Evolutionary conservation across 139 green algal genomes (phyloP).

Genomic region (Diplosphaera chodatii): DNA sequence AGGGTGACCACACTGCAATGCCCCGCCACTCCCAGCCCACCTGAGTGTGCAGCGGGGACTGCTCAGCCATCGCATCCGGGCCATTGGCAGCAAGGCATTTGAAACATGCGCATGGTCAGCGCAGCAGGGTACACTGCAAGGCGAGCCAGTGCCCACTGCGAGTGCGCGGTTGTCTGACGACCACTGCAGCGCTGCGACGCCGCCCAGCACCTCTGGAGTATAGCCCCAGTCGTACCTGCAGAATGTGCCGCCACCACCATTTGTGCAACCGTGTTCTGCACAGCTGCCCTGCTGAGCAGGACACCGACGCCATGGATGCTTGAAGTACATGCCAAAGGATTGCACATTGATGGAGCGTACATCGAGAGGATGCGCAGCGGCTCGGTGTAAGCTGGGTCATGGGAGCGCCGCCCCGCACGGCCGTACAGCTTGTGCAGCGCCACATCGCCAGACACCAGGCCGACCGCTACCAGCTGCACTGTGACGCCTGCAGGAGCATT

Average conservation of each 20-base stretch:
- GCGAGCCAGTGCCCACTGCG: conserved; percentile 17
- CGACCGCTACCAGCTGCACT: conserved; percentile 62
- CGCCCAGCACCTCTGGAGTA: conserved; percentile 38
- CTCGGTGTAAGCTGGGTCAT: conserved; percentile 7
- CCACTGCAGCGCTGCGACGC: conserved; percentile 55
- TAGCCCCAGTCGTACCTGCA: conserved; percentile 58
- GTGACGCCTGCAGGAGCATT: conserved; percentile 12
- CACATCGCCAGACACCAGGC: conserved; percentile 45
- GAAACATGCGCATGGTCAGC: no score
- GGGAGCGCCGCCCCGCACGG: neutral
- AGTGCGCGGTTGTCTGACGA: conserved; percentile 55
- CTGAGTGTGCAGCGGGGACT: conserved; percentile 18
- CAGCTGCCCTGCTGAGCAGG: no score
- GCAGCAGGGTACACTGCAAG: no score
- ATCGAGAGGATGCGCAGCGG: conserved; percentile 54
- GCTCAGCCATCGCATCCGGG: conserved; percentile 6
- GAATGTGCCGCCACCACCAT: no score
- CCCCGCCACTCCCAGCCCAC: conserved; percentile 60
- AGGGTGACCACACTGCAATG: conserved; percentile 64
- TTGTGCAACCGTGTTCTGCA: no score
- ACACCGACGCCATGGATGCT: no score
- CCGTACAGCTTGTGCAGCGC: conserved; percentile 51
- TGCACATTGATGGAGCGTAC: no score
- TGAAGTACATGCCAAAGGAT: no score
- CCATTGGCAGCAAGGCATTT: no score